Evolutionary conservation across 768 basidiomycete genomes (phyloP).

Genomic region (Ramaria sp.): DNA sequence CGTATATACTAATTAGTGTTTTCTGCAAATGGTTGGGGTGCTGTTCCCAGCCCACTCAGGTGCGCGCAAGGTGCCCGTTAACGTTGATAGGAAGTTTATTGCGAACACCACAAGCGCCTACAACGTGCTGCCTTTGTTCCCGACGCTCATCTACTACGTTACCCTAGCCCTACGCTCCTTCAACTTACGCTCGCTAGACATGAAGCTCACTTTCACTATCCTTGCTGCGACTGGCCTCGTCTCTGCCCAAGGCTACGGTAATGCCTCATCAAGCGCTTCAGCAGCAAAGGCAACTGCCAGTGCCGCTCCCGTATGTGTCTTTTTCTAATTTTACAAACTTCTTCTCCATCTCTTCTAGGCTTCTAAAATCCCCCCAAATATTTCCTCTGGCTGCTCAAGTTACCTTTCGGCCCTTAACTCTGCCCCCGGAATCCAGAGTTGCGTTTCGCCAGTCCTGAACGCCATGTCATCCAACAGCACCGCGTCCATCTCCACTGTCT

Average conservation of each 20-base stretch:
- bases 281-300: neutral
- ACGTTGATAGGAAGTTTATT: neutral
- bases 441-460: slow-evolving; percentile 49
- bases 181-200: neutral
- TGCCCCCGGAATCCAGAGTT: slow-evolving; percentile 44
- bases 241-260: neutral
- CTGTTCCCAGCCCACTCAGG: too few species aligned
- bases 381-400: slow-evolving; percentile 40
- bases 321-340: neutral
- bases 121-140: neutral
- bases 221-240: neutral
- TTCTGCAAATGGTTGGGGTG: too few species aligned
- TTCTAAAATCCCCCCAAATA: slow-evolving; percentile 51
- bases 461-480: slow-evolving; percentile 31
- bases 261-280: neutral
- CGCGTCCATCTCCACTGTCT: slow-evolving; percentile 37
- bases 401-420: slow-evolving; percentile 58
- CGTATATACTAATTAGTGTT: too few species aligned
- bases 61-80: too few species aligned
- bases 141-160: neutral
- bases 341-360: slow-evolving; percentile 19
- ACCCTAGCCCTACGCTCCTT: neutral
- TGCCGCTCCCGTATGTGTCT: slow-evolving; percentile 26
- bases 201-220: slow-evolving; percentile 1
- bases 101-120: neutral